Conservation (phyloP, 768 basidiomycete genomes). For the Crepidotus variabilis region DNA sequence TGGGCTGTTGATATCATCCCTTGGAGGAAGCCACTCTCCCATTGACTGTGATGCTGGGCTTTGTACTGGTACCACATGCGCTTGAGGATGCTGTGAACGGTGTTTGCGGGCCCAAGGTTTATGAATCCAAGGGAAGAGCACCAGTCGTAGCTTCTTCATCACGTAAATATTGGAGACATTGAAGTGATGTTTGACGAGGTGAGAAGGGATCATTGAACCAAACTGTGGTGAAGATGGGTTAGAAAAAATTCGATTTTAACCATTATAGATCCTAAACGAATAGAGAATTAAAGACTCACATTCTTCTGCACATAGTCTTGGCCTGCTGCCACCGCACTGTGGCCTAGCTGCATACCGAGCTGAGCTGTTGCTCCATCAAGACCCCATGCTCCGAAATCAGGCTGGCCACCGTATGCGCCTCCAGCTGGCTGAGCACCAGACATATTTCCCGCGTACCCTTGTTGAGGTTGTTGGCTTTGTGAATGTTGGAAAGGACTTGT, state of each 20-base stretch:
- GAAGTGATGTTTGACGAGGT: conserved; percentile 84
- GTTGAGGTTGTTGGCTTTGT: conserved; percentile 24
- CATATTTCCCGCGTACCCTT: conserved; percentile 2
- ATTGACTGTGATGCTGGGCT: conserved; percentile 40
- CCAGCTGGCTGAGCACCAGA: conserved; percentile 29
- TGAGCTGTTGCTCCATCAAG: conserved; percentile 93
- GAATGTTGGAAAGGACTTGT: conserved; percentile 48
- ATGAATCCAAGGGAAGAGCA: conserved; percentile 96
- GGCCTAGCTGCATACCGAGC: conserved; percentile 94
- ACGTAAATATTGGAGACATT: conserved; percentile 97
- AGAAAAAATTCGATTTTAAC: background rate
- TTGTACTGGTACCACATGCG: conserved; percentile 45
- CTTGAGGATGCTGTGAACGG: background rate
- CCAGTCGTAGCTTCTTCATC: conserved; percentile 77
- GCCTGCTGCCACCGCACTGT: conserved; percentile 87
- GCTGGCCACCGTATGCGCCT: conserved; percentile 29
- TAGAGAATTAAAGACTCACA: conserved; percentile 43
- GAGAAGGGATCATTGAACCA: conserved; percentile 71
- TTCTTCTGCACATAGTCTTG: conserved; percentile 96
- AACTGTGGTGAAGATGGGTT: conserved; percentile 45
- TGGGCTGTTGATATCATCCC: conserved; percentile 94
- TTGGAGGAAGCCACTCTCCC: conserved; percentile 81
- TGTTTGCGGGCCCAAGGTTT: conserved; percentile 77
- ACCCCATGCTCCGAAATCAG: conserved; percentile 72
- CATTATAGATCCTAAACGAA: background rate